Evolutionary conservation across 2,329 filamentous ascomycete genomes (phyloP), one percentile per base, ranked within the genome.

Genomic region (Trichoderma sp.): DNA sequence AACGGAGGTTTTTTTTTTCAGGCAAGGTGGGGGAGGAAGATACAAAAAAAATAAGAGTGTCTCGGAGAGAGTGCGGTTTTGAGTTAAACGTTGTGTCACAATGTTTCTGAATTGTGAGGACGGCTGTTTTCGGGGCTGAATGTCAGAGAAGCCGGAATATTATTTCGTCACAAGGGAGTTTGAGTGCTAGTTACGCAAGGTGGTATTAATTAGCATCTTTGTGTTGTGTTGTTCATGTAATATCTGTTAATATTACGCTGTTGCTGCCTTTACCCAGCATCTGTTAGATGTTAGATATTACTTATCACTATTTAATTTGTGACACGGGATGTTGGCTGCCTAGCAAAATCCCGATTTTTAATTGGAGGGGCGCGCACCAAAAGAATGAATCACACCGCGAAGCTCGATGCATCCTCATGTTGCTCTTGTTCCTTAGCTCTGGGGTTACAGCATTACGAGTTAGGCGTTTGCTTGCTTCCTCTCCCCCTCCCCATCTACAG

Each of bases 301-400:
- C 21, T 6, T 18, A 14, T 35, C 59, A 11, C 27, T n/a, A 12
- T 33, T 33, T n/a, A n/a, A 31, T 31, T 24, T 12, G 29, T 62
- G 29, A 33, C 59, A 31, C 59, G n/a, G 60, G 60, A 12, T 24
- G n/a, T 21, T 14, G 60, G 18, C 60, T 12, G 5, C 60, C 60
- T 11, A 14, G 60, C 60, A 8, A 63, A 63, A 63, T 33, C 60
- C 60, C 60, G 18, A 24, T 33, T 21, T 12, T 12, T 63, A 53
- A 35, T 71, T 66, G 38, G 38, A 31, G 63, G 63, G 67, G 35
- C 9, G 14, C 4, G 21, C 31, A n/a, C 27, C 21, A 41, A 38
- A 38, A 38, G 53, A 41, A 29, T 60, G 67, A 60, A 71, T 71
- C 67, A 71, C 67, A 71, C 59, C n/a, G 38, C 50, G 41, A 53